Evolutionary conservation across 176 grass and related monocot species (phyloP), one percentile per base, ranked within the genome.

Genomic region (Juncus effusus): DNA sequence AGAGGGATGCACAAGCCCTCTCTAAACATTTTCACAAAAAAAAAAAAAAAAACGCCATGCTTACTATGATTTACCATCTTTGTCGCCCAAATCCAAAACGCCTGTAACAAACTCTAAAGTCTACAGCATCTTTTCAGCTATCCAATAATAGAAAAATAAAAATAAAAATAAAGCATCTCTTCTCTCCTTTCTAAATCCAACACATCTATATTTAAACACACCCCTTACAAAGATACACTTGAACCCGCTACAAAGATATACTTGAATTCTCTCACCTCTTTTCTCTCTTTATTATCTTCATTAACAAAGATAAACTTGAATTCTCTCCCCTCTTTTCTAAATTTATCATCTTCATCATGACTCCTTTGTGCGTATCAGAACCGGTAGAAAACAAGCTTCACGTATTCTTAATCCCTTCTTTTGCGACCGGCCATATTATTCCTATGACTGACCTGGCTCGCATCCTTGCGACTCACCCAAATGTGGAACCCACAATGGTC

Each of bases 391-490:
- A 4, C 9, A 75, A 10, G 74, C 64, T 90, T 13, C 67, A 81
- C 62, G 81, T 96, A 61, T 87, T 96, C 87, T 80, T 96, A 62
- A 58, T 96, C 0, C 87, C 91, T 0, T 96, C 81, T 59, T 90
- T 87, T 63, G 81, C 76, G 0, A 72, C 78, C 0, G 87, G 91
- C 3, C 91, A 96, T 81, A 78, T 90, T 13, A 77, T 90, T 58
- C 91, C 91, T 28, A 82, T 85, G 65, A 72, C 84, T 1, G 87
- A 90, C 45, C 74, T 96, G 3, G 87, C 87, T 6, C 64, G 81
- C 69, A 78, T 81, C 54, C 62, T 96, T 38, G 87, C 79, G 10
- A 51, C 13, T 7, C 42, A 59, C 51, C 60, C 67, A 0, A 70
- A 42, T 37, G 74, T 83, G 10, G 61, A 77, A 16, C 42, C 74